A percentile compares a stretch with the other conserved stretches of the same genome.
phyloP scores from a whole-genome alignment of 2,329 filamentous ascomycete genomes.

The Harringtonia aguacate region DNA sequence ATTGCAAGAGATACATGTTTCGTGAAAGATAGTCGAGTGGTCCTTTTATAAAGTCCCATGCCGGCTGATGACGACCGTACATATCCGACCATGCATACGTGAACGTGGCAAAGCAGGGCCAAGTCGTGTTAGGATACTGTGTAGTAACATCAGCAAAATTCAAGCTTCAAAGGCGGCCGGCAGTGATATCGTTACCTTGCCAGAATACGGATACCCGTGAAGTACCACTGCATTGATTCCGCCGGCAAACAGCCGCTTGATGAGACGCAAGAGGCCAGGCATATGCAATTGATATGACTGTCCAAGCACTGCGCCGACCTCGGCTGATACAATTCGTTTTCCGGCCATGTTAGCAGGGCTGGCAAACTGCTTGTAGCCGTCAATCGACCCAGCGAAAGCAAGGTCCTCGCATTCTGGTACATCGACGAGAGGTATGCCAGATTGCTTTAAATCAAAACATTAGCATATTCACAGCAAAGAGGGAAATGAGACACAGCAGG shows the following conservation, averaged over 20 bases:
- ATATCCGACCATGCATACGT: slow-evolving; percentile 20
- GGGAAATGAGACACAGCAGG: neutral
- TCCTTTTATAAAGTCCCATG: slow-evolving; percentile 27
- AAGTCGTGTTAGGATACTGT: slow-evolving; percentile 32
- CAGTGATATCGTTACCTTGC: slow-evolving; percentile 4
- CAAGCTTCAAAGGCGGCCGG: neutral
- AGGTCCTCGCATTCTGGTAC: slow-evolving; percentile 30
- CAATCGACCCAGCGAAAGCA: slow-evolving; percentile 23
- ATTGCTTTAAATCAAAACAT: slow-evolving; percentile 6
- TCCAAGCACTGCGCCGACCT: slow-evolving; percentile 20
- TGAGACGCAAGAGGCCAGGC: neutral
- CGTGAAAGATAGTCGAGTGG: slow-evolving; percentile 25
- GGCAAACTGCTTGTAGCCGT: slow-evolving; percentile 27
- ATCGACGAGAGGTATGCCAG: slow-evolving; percentile 23
- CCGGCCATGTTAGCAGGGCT: slow-evolving; percentile 27
- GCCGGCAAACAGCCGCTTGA: slow-evolving; percentile 3
- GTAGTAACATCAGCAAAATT: slow-evolving; percentile 4
- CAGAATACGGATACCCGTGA: slow-evolving; percentile 30
- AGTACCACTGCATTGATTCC: slow-evolving; percentile 25
- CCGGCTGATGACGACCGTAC: slow-evolving; percentile 27
- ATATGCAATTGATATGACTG: slow-evolving; percentile 1
- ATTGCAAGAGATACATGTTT: slow-evolving; percentile 25
- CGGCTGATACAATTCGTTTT: slow-evolving; percentile 26
- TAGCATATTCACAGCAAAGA: neutral
- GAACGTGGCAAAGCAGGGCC: slow-evolving; percentile 36